Base-by-base conservation (phyloP, 2,329 filamentous ascomycete genomes). In the Dothistroma septosporum region DNA sequence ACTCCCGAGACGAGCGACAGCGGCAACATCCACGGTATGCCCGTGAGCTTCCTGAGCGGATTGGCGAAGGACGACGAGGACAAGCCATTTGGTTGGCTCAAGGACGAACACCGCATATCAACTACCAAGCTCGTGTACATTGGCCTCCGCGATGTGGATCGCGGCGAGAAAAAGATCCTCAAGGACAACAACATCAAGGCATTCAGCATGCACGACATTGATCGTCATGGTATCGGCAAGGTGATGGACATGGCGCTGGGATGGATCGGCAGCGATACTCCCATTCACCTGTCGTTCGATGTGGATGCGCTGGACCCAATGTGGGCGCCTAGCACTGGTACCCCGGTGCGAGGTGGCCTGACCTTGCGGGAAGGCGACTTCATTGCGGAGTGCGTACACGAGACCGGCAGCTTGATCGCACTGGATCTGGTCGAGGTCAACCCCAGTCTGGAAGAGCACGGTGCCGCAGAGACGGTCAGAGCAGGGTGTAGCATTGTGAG, bases 171-270 rank as follows among this genome's bases (percentile, higher is more conserved):
- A 87, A 85, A 87, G 79, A 90, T 97, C 63, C 80, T 99, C 65
- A 84, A 88, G 60, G 91, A 97, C 67, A 82, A 97, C 72, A 88
- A 89, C 47, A 94, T 99, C 80, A 93, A 91, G 81, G 93, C 93
- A 4, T 99, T 97, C 73, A 93, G 89, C 79, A 99, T 99, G 94
- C 94, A 96, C 74, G 94, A 99, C 74, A 89, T 99, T 76, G 94
- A 99, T 77, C 84, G 91, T 57, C 83, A 97, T 73, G 94, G 94
- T 52, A 99, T 99, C 71, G 94, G 94, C 58, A 89, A 88, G 66
- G 91, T 99, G 66, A 92, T 99, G 79, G 94, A 97, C 72, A 96
- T 97, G 93, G 93, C 93, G n/a, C 83, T 99, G 57, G 93, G 88
- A 33, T 92, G 97, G 80, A 96, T 97, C 67, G 94, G 94, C 69